Evolutionary conservation across 2,329 filamentous ascomycete genomes (phyloP).

Genomic region (Colletotrichum sp.): DNA sequence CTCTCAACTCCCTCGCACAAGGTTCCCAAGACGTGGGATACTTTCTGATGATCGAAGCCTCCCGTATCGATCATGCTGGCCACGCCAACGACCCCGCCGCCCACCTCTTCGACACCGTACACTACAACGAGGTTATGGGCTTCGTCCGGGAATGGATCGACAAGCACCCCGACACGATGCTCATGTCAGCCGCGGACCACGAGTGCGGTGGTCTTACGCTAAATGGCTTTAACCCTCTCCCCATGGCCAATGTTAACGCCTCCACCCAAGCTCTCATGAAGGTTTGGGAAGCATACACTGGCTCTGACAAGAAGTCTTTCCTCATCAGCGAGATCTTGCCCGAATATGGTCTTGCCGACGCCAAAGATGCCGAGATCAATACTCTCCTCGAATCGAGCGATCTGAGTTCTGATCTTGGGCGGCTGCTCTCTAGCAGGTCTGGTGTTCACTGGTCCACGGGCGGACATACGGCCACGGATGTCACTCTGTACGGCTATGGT

Average conservation of each 20-base stretch:
- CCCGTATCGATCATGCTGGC: conserved; percentile 39
- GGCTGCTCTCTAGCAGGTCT: conserved; percentile 27
- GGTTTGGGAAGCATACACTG: conserved; percentile 30
- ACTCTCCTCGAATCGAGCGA: conserved; percentile 29
- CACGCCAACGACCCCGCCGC: conserved; percentile 61
- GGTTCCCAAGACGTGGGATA: conserved; percentile 36
- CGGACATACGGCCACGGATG: conserved; percentile 32
- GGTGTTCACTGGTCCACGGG: conserved; percentile 29
- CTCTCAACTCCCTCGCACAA: conserved; percentile 38
- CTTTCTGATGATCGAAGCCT: conserved; percentile 45
- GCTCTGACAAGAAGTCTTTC: conserved; percentile 33
- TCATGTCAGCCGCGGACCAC: conserved; percentile 45
- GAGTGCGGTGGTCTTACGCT: conserved; percentile 44
- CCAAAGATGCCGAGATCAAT: conserved; percentile 32
- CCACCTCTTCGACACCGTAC: conserved; percentile 50
- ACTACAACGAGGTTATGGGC: conserved; percentile 42
- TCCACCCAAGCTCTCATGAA: conserved; percentile 34
- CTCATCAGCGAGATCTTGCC: conserved; percentile 32
- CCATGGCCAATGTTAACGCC: conserved; percentile 31
- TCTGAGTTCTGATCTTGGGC: conserved; percentile 30
- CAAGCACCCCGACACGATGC: conserved; percentile 38
- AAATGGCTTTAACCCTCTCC: conserved; percentile 38
- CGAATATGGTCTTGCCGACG: conserved; percentile 33
- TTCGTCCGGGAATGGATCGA: conserved; percentile 44
- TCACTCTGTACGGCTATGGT: conserved; percentile 39